Conservation (phyloP, 768 basidiomycete species). For the Stropharia rugosoannulata region DNA sequence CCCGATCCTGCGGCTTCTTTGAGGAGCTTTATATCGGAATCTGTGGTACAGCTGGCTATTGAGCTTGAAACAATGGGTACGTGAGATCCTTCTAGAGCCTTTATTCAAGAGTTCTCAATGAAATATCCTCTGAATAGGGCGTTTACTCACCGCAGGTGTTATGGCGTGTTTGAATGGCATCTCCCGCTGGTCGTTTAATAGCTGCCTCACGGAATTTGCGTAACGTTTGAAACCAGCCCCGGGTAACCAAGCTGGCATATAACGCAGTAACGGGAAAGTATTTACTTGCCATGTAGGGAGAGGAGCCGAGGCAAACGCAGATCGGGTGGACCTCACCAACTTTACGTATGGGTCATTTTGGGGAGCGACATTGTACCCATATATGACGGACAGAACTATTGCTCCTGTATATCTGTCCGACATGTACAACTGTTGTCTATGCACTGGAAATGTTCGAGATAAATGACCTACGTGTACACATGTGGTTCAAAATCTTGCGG, state of each 20-base stretch:
- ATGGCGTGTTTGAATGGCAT: slow-evolving; percentile 19
- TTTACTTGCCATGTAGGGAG: slow-evolving; percentile 24
- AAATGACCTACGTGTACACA: background rate
- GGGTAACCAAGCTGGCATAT: slow-evolving; percentile 30
- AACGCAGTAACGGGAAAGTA: slow-evolving; percentile 22
- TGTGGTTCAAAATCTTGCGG: slow-evolving; percentile 15
- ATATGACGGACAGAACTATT: slow-evolving; percentile 32
- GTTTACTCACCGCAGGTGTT: slow-evolving; percentile 13
- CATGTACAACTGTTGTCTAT: background rate
- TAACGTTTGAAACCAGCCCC: slow-evolving; percentile 25
- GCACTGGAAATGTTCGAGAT: background rate
- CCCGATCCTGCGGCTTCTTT: slow-evolving; percentile 14
- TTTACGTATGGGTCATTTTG: slow-evolving; percentile 21
- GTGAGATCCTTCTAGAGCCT: too few relatives aligned
- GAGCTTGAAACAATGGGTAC: background rate
- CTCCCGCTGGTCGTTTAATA: slow-evolving; percentile 17
- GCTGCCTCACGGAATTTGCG: slow-evolving; percentile 11
- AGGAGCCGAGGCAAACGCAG: slow-evolving; percentile 13
- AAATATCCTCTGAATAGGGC: too few relatives aligned
- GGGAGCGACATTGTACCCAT: slow-evolving; percentile 28
- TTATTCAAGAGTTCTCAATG: too few relatives aligned
- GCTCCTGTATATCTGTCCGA: slow-evolving; percentile 29
- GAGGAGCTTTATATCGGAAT: slow-evolving; percentile 4
- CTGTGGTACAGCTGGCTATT: background rate
- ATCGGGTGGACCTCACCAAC: slow-evolving; percentile 17